Evolutionary conservation across 1,284 basidiomycete genomes (phyloP), one percentile per base, ranked within the genome.

Genomic region (Cutaneotrichosporon cyanovorans): DNA sequence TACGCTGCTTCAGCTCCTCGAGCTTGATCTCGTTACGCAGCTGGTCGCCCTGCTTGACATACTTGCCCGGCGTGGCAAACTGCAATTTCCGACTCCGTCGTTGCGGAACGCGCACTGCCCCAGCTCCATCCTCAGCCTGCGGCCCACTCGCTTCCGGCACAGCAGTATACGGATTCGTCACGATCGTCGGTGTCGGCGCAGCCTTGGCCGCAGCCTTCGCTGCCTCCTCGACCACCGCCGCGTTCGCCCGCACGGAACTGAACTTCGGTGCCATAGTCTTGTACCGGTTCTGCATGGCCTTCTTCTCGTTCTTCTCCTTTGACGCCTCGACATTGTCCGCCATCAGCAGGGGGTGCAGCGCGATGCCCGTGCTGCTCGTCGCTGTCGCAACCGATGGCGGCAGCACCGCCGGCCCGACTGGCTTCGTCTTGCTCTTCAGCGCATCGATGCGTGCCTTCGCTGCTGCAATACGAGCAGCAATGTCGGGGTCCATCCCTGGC

Each of bases 261-360:
- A 95, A 96, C 69, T 95, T 96, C 45, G 91, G 91, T 55, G 90
- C 87, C 89, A 95, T 95, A 8, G 91, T 87, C 67, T 90, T 92
- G 73, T 92, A 93, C 50, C 84, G 49, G 57, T 69, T 57, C 44
- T 58, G 42, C 51, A 65, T 43, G 16, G 61, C 58, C 46, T 54
- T 58, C 57, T 68, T 66, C 46, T 65, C 68, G 46, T 69, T 66
- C 59, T 64, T 64, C 43, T 65, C 60, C 32, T 59, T 40, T 18
- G 39, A 32, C 25, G 41, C 41, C 10, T 23, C 45, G 25, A 48
- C 48, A 15, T 46, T 76, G 12, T 77, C 78, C 46, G 87, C 85
- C 52, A 91, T 77, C 20, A 92, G 71, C 20, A 92, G 74, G 4
- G 90, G 90, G 68, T 93, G 90, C 0, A 87, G 85, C 2, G 87